phyloP scores from a whole-genome alignment of 495 filamentous ascomycete species.

The Thozetella sp. region DNA sequence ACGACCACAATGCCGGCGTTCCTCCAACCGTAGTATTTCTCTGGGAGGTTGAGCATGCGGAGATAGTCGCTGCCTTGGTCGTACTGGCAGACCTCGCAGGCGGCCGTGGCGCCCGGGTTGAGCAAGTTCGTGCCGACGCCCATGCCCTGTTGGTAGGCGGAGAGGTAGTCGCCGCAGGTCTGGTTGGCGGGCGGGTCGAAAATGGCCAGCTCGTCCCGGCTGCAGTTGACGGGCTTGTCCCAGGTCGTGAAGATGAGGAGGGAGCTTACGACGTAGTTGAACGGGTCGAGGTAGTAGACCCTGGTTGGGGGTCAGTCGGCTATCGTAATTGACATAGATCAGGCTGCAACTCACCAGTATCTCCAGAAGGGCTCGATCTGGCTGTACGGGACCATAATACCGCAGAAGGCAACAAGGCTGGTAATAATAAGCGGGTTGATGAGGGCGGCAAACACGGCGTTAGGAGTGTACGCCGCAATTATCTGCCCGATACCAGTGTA shows the following conservation, averaged over 20 bases:
- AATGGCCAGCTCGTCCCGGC: slow-evolving; percentile 58
- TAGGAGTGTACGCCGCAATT: slow-evolving; percentile 52
- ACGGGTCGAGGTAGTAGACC: slow-evolving; percentile 72
- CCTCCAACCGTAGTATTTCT: slow-evolving; percentile 58
- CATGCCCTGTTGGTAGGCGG: slow-evolving; percentile 42
- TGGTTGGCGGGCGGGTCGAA: slow-evolving; percentile 66
- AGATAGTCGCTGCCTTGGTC: slow-evolving; percentile 68
- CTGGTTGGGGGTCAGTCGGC: slow-evolving; percentile 4
- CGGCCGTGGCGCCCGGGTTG: slow-evolving; percentile 51
- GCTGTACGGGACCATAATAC: slow-evolving; percentile 64
- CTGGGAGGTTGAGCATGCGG: slow-evolving; percentile 64
- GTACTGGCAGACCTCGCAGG: slow-evolving; percentile 81
- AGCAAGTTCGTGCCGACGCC: slow-evolving; percentile 59
- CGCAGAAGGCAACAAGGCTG: slow-evolving; percentile 79
- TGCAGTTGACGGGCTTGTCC: slow-evolving; percentile 57
- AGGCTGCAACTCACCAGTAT: slow-evolving; percentile 55
- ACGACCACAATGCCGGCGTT: slow-evolving; percentile 79
- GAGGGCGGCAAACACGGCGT: slow-evolving; percentile 77
- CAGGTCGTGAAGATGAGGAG: slow-evolving; percentile 65
- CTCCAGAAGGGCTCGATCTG: slow-evolving; percentile 73
- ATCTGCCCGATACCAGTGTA: not conserved
- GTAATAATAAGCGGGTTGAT: slow-evolving; percentile 61
- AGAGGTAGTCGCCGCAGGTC: slow-evolving; percentile 64
- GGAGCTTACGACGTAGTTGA: slow-evolving; percentile 74
- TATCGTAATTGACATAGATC: not conserved